Conservation (phyloP, 768 basidiomycete genomes). For the Lentinula raphanica region DNA sequence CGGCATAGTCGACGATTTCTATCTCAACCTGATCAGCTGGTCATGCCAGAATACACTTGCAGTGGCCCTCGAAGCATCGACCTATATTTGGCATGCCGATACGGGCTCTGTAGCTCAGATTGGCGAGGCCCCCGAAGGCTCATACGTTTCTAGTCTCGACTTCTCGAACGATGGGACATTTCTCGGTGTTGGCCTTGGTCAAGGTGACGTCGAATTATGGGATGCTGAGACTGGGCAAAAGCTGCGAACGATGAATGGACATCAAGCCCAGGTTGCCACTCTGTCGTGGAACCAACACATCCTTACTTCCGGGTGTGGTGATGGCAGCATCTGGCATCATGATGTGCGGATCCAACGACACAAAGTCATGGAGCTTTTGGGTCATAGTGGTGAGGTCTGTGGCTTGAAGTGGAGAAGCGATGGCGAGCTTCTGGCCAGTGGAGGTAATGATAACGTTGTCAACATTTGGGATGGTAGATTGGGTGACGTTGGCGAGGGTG, state of each 20-base stretch:
- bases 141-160: constrained; percentile 71
- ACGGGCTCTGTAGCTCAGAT: constrained; percentile 78
- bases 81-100: constrained; percentile 94
- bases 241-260: constrained; percentile 87
- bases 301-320: constrained; percentile 82
- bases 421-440: constrained; percentile 87
- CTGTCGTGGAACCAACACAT: constrained; percentile 87
- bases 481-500: constrained; percentile 46
- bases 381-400: constrained; percentile 91
- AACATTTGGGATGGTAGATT: constrained; percentile 94
- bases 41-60: constrained; percentile 80
- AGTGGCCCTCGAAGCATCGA: constrained; percentile 81
- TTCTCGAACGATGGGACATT: constrained; percentile 79
- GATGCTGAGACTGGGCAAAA: constrained; percentile 76
- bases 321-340: constrained; percentile 95
- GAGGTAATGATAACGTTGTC: constrained; percentile 97
- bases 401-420: constrained; percentile 86
- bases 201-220: constrained; percentile 92
- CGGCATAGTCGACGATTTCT: constrained; percentile 92
- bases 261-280: constrained; percentile 76
- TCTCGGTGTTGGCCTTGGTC: constrained; percentile 75
- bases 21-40: constrained; percentile 93
- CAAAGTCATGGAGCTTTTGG: constrained; percentile 84
- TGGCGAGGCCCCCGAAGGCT: constrained; percentile 68
- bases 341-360: constrained; percentile 87